A percentile compares a stretch with the other conserved stretches of the same genome.
These are phyloP conservation scores for Hymenotorrendiella dingleyae DNA, from an alignment of 2,329 filamentous ascomycete genomes.

Conservation along the genomic window DNA sequence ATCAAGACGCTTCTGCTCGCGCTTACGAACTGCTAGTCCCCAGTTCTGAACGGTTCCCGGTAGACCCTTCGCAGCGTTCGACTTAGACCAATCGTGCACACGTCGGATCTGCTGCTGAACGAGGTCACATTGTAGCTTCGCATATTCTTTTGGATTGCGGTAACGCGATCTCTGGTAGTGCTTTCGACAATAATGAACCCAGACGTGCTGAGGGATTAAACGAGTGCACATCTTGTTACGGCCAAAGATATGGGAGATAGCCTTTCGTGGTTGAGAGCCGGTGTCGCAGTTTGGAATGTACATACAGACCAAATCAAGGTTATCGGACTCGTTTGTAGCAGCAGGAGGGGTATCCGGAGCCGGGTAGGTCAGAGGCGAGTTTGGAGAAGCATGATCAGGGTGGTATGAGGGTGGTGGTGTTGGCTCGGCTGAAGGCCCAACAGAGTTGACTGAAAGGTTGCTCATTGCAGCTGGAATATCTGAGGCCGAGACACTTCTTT, in stretches of 20 bases:
- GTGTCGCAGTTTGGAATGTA: slow-evolving; percentile 54
- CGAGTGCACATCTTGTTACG: slow-evolving; percentile 75
- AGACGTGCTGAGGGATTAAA: slow-evolving; percentile 61
- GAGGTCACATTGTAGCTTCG: slow-evolving; percentile 56
- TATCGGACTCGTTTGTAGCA: slow-evolving; percentile 9
- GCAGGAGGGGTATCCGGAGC: slow-evolving; percentile 22
- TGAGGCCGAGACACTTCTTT: slow-evolving; percentile 9
- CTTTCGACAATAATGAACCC: slow-evolving; percentile 74
- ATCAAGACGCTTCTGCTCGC: slow-evolving; percentile 54
- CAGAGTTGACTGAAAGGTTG: neutral
- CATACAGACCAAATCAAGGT: slow-evolving; percentile 39
- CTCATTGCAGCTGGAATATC: slow-evolving; percentile 2
- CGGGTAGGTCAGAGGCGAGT: slow-evolving; percentile 7
- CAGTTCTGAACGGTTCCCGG: slow-evolving; percentile 50
- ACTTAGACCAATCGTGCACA: slow-evolving; percentile 57
- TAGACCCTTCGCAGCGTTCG: slow-evolving; percentile 35
- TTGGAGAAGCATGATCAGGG: slow-evolving; percentile 20
- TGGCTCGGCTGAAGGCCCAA: slow-evolving; percentile 19
- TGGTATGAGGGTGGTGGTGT: slow-evolving; percentile 27
- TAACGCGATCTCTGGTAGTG: slow-evolving; percentile 75
- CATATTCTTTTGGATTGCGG: slow-evolving; percentile 56
- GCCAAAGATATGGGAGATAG: slow-evolving; percentile 76
- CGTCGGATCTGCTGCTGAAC: slow-evolving; percentile 56
- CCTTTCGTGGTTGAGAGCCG: slow-evolving; percentile 60
- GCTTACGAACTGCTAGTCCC: slow-evolving; percentile 57